These are phyloP conservation scores for Fusarium sterilihyphosum DNA, from an alignment of 2,329 filamentous ascomycete species.

Conservation along the genomic window DNA sequence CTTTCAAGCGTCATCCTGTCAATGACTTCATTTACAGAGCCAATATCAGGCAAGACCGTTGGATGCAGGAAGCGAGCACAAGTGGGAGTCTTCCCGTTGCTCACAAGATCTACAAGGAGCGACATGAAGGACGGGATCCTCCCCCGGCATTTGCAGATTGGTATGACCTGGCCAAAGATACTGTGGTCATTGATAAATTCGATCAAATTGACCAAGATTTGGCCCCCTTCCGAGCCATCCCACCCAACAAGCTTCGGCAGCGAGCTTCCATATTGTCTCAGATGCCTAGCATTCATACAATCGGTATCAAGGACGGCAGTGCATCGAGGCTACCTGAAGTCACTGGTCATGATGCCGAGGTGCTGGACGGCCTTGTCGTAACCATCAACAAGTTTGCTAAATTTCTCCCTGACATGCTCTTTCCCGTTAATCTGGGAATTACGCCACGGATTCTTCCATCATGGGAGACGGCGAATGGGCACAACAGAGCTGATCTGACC, in stretches of 20 bases:
- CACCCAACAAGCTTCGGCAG: slow-evolving; percentile 73
- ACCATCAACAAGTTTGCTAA: slow-evolving; percentile 79
- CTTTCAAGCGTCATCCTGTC: slow-evolving; percentile 56
- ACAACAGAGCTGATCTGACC: slow-evolving; percentile 39
- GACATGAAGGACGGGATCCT: slow-evolving; percentile 72
- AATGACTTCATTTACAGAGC: slow-evolving; percentile 60
- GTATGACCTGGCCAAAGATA: slow-evolving; percentile 80
- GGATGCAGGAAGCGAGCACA: slow-evolving; percentile 57
- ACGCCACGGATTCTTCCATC: slow-evolving; percentile 57
- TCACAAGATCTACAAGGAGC: slow-evolving; percentile 59
- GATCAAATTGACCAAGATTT: slow-evolving; percentile 81
- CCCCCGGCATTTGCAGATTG: slow-evolving; percentile 86
- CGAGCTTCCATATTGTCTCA: slow-evolving; percentile 56
- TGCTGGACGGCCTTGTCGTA: slow-evolving; percentile 60
- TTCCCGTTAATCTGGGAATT: slow-evolving; percentile 80
- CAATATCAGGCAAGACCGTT: slow-evolving; percentile 59
- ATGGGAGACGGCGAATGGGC: slow-evolving; percentile 64
- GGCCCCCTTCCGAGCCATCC: slow-evolving; percentile 79
- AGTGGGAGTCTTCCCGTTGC: slow-evolving; percentile 60
- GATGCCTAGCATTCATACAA: slow-evolving; percentile 56
- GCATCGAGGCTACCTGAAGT: slow-evolving; percentile 55
- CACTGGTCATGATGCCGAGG: slow-evolving; percentile 45
- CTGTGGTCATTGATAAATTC: slow-evolving; percentile 82
- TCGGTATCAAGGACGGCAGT: slow-evolving; percentile 72
- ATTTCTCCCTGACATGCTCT: slow-evolving; percentile 82